Evolutionary conservation across 257 asterid genomes (phyloP), one percentile per base, ranked within the genome.

Genomic region (Jaltomata sinuosa): DNA sequence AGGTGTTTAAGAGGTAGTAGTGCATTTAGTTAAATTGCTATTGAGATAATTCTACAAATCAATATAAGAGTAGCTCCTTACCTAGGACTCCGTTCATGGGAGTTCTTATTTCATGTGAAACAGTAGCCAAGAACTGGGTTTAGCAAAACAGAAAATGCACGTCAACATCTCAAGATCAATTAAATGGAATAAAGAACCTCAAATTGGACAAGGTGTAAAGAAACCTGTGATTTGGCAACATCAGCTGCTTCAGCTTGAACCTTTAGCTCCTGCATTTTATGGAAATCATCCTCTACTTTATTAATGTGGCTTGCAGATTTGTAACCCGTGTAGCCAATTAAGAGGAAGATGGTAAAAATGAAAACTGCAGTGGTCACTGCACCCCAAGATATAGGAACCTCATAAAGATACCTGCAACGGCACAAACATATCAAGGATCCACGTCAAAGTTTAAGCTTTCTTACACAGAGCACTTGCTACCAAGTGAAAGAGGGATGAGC

Each of bases 11-110:
- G 18, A 82, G 14, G 21, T 32, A 25, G n/a, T 27, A 22, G 61
- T 1, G 22, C 6, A 8, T 9, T 31, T 50, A 50, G 11, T 81
- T 61, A 64, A 79, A 19, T 71, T 65, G 22, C 8, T 42, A n/a
- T 25, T 18, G 67, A 71, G 36, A 9, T 31, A 42, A 22, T 64
- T 59, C 32, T 25, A 76, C 83, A 40, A 32, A 71, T 47, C 18
- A 67, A 47, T 57, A 47, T 29, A 71, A 57, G 25, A 38, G 57
- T 62, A 38, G 80, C 25, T 8, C 76, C 85, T 27, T 95, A 95
- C 99, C 99, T 65, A 96, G 91, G 84, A 96, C 89, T 45, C 99
- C 99, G 54, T 96, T 94, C 99, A 96, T 94, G 25, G 99, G 98
- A 86, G 99, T 96, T 90, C 99, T 89, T 83, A 96, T 96, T 90